Percentiles rank a stretch among this genome's conserved stretches.
These are phyloP conservation scores for Pleurotus citrinopileatus DNA, from an alignment of 768 basidiomycete genomes.

Conservation along the genomic window DNA sequence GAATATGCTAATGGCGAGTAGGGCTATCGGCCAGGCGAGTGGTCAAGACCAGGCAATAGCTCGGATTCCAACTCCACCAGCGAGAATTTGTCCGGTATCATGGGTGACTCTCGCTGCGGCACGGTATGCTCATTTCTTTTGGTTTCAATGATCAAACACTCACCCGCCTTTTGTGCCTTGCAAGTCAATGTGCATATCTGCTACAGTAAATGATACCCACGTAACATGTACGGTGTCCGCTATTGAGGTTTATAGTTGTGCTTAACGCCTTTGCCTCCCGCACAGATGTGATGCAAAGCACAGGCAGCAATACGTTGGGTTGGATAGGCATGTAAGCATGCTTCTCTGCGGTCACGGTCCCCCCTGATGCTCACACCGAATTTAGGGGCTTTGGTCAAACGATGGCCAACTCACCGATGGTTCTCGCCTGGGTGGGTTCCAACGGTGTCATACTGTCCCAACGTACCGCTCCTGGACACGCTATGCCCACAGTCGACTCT, in stretches of 20 bases:
- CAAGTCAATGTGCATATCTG: slow-evolving; percentile 47
- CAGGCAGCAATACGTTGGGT: slow-evolving; percentile 35
- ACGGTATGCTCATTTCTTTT: slow-evolving; percentile 12
- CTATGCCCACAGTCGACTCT: slow-evolving; percentile 54
- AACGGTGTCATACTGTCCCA: slow-evolving; percentile 71
- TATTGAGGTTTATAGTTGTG: neutral
- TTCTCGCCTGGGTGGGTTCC: slow-evolving; percentile 69
- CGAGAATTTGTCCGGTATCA: slow-evolving; percentile 10
- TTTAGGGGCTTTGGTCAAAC: slow-evolving; percentile 54
- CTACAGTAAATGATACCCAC: slow-evolving; percentile 40
- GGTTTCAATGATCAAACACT: neutral
- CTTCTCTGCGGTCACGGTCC: neutral
- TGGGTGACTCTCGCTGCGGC: slow-evolving; percentile 29
- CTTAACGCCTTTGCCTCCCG: neutral
- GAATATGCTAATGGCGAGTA: neutral
- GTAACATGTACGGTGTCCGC: slow-evolving; percentile 35
- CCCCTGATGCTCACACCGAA: neutral
- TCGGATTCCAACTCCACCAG: neutral
- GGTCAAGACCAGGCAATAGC: neutral
- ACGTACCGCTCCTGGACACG: slow-evolving; percentile 46
- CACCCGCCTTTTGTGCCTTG: too few relatives aligned
- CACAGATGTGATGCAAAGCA: slow-evolving; percentile 48
- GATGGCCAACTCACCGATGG: slow-evolving; percentile 63
- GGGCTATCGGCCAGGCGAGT: neutral
- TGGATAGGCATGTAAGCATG: slow-evolving; percentile 60